phyloP scores from a whole-genome alignment of 192 early-diverging fungal genomes.

The Phycomyces blakesleeanus region DNA sequence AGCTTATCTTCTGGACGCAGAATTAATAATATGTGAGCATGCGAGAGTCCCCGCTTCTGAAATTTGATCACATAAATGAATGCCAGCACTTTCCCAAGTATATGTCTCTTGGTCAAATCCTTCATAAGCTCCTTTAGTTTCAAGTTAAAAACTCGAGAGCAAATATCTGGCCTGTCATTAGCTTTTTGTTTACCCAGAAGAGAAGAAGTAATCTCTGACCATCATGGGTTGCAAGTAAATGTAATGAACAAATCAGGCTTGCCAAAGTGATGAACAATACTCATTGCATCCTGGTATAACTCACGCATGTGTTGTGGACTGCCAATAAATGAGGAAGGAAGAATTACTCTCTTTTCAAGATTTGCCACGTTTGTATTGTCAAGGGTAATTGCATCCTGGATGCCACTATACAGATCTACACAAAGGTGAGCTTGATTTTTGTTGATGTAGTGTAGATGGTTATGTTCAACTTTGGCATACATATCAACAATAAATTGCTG shows the following conservation, averaged over 20 bases:
- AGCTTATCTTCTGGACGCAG: no score
- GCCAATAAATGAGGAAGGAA: slow-evolving; percentile 23
- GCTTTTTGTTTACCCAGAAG: not conserved
- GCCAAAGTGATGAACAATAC: slow-evolving; percentile 1
- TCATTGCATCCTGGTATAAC: slow-evolving; percentile 33
- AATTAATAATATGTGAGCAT: no score
- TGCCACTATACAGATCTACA: not conserved
- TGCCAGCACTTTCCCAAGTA: no score
- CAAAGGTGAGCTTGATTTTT: not conserved
- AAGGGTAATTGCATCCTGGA: not conserved
- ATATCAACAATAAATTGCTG: slow-evolving; percentile 11
- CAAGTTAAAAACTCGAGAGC: slow-evolving; percentile 13
- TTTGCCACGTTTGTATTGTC: not conserved
- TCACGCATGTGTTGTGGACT: slow-evolving; percentile 19
- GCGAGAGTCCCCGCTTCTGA: no score
- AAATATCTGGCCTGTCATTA: slow-evolving; percentile 17
- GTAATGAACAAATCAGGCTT: slow-evolving; percentile 29
- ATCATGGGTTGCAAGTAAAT: slow-evolving; percentile 22
- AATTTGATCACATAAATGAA: no score
- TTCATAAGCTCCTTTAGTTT: no score
- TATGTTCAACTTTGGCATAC: slow-evolving; percentile 5
- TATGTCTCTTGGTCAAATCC: no score
- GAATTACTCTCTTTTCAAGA: slow-evolving; percentile 3
- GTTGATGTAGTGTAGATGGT: not conserved
- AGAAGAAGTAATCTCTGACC: not conserved